A percentile compares a stretch with the other conserved stretches of the same genome.
phyloP scores from a whole-genome alignment of 73 alveolate species.

The Chromera velia region DNA sequence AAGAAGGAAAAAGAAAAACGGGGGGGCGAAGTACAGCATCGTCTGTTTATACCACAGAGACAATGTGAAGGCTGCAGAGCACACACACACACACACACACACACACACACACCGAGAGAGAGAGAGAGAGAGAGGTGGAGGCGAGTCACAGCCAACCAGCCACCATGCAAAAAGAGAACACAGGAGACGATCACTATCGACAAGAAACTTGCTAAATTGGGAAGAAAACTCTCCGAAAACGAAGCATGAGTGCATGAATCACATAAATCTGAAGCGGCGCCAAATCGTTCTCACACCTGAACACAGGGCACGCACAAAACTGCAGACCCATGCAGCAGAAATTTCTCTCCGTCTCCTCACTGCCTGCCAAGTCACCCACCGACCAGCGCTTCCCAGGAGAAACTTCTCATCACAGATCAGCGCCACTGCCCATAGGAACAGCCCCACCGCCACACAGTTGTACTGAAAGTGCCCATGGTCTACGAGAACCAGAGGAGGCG shows the following conservation, averaged over 20 bases:
- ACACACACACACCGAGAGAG: background rate
- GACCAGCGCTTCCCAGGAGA: conserved; percentile 40
- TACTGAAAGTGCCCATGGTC: conserved; percentile 93
- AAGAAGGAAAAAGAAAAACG: background rate
- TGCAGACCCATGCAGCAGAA: too few species aligned
- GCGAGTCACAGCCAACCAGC: too few species aligned
- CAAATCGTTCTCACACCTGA: too few species aligned
- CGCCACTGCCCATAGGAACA: conserved; percentile 62
- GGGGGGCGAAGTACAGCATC: background rate
- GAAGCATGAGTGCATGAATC: too few species aligned
- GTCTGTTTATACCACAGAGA: background rate
- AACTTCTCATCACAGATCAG: conserved; percentile 47
- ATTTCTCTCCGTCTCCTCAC: too few species aligned
- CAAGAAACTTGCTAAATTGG: too few species aligned
- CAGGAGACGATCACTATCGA: too few species aligned
- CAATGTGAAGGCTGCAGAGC: background rate
- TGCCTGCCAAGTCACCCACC: too few species aligned
- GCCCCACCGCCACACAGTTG: conserved; percentile 59
- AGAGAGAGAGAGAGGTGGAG: background rate
- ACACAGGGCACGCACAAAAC: too few species aligned
- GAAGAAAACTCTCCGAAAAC: too few species aligned
- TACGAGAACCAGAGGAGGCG: conserved; percentile 71
- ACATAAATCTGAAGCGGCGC: too few species aligned
- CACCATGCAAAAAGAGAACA: too few species aligned
- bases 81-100: background rate